Evolutionary conservation across 106 monocot species (phyloP), one percentile per base, ranked within the genome.

Genomic region (Posidonia australis): DNA sequence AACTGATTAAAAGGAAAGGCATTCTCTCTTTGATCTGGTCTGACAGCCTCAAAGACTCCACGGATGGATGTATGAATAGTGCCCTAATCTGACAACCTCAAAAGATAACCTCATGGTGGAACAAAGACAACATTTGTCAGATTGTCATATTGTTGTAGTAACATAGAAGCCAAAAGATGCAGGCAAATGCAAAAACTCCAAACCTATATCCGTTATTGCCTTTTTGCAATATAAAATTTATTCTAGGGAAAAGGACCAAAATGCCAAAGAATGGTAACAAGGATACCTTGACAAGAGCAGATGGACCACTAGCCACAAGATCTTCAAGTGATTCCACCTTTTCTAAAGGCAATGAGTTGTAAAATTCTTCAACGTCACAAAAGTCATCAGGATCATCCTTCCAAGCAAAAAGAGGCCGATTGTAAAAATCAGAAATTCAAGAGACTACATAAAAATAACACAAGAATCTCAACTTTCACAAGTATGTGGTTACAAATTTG

Each of bases 301-400:
- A 80, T 30, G 98, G 65, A 46, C 75, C 82, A 71, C 82, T 80
- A 51, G 85, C 61, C 67, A 85, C 81, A 60, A 88, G 60, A 66
- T 99, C 98, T 72, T 98, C 98, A 63, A 99, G 91, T 58, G 87
- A 82, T 78, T 99, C 98, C 31, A 98, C 87, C 77, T 87, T 98
- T n/a, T 98, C 98, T 60, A 88, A 58, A 53, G 91, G 91, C 64
- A 99, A 69, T 45, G 85, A 62, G 70, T 75, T 83, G 49, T 99
- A 99, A 45, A 99, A 80, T 58, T 85, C 98, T 70, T 99, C 98
- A 67, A 92, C 91, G 48, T 91, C 81, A 67, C 59, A 73, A 66
- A 99, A 99, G 14, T 91, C 87, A 60, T 99, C 88, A 72, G 85
- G 85, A 69, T 92, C 85, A 1, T 99, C 98, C 98, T 99, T 22